Percentiles rank a stretch among this genome's conserved stretches.
phyloP scores from a whole-genome alignment of 169 alveolate genomes.

The Cryptosporidium parvum region DNA sequence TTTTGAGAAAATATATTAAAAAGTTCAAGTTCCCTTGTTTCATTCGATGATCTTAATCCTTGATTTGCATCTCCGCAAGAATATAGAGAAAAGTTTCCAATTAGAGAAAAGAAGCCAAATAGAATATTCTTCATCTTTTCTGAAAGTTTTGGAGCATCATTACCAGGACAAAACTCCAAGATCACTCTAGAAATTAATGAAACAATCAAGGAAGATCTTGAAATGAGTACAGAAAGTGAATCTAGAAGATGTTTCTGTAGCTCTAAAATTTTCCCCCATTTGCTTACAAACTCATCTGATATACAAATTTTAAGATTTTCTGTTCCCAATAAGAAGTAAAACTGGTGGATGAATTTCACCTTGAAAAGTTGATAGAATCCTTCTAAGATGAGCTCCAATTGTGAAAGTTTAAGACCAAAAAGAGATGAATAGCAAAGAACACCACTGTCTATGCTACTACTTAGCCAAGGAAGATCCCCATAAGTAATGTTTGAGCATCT shows the following conservation, averaged over 20 bases:
- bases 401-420: constrained; percentile 32
- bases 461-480: constrained; percentile 75
- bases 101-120: constrained; percentile 39
- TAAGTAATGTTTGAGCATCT: constrained; percentile 54
- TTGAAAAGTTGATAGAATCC: constrained; percentile 31
- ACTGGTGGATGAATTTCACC: constrained; percentile 7
- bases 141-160: neutral
- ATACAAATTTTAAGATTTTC: constrained; percentile 13
- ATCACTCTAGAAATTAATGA: constrained; percentile 39
- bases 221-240: constrained; percentile 38
- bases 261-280: neutral
- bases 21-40: neutral
- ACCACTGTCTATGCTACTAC: constrained; percentile 70
- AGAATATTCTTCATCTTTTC: constrained; percentile 9
- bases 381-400: constrained; percentile 13
- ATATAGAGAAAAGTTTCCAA: constrained; percentile 47
- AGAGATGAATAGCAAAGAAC: constrained; percentile 63
- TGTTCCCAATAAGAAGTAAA: constrained; percentile 41
- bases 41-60: neutral
- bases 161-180: constrained; percentile 46
- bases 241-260: constrained; percentile 26
- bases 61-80: constrained; percentile 23
- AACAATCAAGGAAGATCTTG: constrained; percentile 40
- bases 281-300: neutral
- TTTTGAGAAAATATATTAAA: neutral